Base-by-base conservation (phyloP, 2,329 filamentous ascomycete species). In the Aspergillus cejpii region DNA sequence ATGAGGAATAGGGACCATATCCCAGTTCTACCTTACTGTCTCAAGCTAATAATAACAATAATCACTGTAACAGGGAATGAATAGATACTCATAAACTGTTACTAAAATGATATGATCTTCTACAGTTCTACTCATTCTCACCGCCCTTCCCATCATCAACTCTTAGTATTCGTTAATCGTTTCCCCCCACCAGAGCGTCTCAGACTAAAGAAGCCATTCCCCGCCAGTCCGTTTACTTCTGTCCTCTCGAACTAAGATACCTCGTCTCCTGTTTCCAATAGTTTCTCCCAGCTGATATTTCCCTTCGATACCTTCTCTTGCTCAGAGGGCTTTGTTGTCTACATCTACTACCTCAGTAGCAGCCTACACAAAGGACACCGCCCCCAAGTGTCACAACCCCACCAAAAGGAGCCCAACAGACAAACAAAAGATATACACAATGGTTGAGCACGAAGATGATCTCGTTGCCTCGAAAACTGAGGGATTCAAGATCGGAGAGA, bases 401-500 rank as follows among this genome's bases (percentile, higher is more conserved):
- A 43, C 50, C 48, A 43, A 48, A 45, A 43, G 21, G 8, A 33
- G 20, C 43, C 29, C 19, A 15, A 34, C 41, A 34, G 44, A 43
- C 28, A 15, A 37, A 34, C 48, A 47, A 47, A 19, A 19, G 31
- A 41, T 44, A 53, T 43, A 37, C 68, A 76, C 59, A 60, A 87
- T 87, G 84, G 76, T 82, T 56, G 78, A 81, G 63, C 75, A 83
- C 54, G 79, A 87, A 10, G 88, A 95, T 51, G 91, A 97, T 63
- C 81, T 91, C 57, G 76, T 85, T 69, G 84, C 88, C 53, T 86
- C 92, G 74, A 79, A 84, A 74, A 96, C 90, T 56, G 84, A 90
- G 73, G 91, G 91, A 67, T 97, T 96, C 84, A 96, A 94, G 81
- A 85, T 96, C 65, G 90, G 88, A 57, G 88, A 96, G 80, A 96